Conservation (phyloP, 75 land plant species). For the Pseudotsuga menziesii region DNA sequence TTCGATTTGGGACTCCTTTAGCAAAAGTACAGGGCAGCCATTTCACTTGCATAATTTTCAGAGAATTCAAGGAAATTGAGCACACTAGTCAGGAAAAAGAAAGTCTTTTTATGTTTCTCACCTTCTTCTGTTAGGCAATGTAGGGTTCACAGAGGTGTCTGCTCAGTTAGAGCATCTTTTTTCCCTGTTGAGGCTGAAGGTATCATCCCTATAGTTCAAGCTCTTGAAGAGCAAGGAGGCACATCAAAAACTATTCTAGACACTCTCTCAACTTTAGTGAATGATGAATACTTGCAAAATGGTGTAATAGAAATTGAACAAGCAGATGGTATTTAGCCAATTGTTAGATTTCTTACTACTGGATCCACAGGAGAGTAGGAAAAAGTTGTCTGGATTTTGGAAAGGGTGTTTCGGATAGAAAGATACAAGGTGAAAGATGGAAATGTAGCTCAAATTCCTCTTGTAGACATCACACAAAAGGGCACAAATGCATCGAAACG, state of each 20-base stretch:
- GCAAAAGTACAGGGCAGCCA: slow-evolving; percentile 56
- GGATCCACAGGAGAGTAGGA: slow-evolving; percentile 36
- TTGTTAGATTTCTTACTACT: slow-evolving; percentile 44
- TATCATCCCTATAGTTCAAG: slow-evolving; percentile 45
- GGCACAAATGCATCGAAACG: slow-evolving; percentile 42
- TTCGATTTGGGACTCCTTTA: slow-evolving; percentile 37
- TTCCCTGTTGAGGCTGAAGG: slow-evolving; percentile 64
- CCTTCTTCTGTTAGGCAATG: slow-evolving; percentile 32
- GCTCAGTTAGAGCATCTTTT: slow-evolving; percentile 44
- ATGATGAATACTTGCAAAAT: slow-evolving; percentile 40
- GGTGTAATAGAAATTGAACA: slow-evolving; percentile 49
- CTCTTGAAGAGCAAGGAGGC: slow-evolving; percentile 29
- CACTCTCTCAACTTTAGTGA: slow-evolving; percentile 54
- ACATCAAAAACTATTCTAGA: slow-evolving; percentile 51
- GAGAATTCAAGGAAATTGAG: slow-evolving; percentile 31
- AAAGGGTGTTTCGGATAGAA: slow-evolving; percentile 54
- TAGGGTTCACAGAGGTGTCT: slow-evolving; percentile 47
- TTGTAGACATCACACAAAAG: slow-evolving; percentile 60
- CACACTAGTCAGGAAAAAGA: slow-evolving; percentile 9
- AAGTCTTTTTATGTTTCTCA: slow-evolving; percentile 29
- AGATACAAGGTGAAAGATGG: slow-evolving; percentile 47
- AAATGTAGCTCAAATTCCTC: slow-evolving; percentile 50
- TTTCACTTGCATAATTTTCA: slow-evolving; percentile 51
- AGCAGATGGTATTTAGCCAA: slow-evolving; percentile 40
- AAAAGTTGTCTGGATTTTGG: slow-evolving; percentile 42